These are phyloP conservation scores for Kodamaea suecica DNA, from an alignment of 1,139 yeast species.

Conservation along the genomic window DNA sequence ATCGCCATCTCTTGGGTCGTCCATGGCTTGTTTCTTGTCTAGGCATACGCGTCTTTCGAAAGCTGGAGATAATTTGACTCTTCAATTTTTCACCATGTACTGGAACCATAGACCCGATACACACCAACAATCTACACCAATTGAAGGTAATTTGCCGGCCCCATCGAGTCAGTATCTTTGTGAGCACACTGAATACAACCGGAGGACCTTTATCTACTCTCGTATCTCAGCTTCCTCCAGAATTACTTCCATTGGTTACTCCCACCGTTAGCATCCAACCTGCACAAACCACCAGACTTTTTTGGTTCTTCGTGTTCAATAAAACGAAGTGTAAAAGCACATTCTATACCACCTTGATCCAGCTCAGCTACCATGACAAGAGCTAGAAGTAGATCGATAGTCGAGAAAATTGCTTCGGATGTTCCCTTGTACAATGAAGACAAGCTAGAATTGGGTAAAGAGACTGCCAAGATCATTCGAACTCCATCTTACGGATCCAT, in stretches of 20 bases:
- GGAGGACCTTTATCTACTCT: no score
- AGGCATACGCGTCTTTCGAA: conserved; percentile 6
- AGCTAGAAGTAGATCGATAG: conserved; percentile 51
- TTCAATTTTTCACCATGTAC: no score
- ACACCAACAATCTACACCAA: no score
- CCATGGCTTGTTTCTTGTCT: conserved; percentile 16
- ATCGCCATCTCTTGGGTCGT: conserved; percentile 19
- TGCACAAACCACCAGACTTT: not conserved
- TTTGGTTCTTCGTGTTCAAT: no score
- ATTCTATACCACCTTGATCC: no score
- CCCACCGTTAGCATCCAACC: no score
- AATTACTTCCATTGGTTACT: no score
- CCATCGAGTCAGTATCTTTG: no score
- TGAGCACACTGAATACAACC: no score
- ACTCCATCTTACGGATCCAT: conserved; percentile 16
- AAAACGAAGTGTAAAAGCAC: not conserved
- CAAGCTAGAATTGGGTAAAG: conserved; percentile 12
- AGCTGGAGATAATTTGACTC: not conserved
- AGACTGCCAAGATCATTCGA: conserved; percentile 5
- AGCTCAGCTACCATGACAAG: conserved; percentile 28
- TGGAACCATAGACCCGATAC: no score
- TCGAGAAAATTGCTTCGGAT: conserved; percentile 41
- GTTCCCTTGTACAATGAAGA: conserved; percentile 29
- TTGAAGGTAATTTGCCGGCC: no score
- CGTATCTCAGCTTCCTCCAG: no score